Base-by-base conservation (phyloP, 2,329 filamentous ascomycete genomes). In the Colletotrichum sp. region DNA sequence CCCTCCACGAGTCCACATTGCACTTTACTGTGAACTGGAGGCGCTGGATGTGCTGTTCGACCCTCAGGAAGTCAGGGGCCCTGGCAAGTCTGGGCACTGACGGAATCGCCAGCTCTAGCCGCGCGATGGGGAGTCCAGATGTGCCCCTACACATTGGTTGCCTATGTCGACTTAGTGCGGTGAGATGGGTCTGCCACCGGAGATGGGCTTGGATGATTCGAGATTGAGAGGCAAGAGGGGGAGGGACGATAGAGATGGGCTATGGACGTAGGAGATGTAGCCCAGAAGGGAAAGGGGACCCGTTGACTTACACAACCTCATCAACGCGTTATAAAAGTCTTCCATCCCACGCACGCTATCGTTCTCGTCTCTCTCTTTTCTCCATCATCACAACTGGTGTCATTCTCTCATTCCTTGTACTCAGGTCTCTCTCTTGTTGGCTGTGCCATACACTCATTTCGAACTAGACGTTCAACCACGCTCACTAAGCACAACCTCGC, bases 381-480 rank as follows among this genome's bases (percentile, higher is more conserved):
- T 9, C 28, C 65, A 76, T 74, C 70, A 74, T 76, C 64, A 76
- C 74, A 76, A 44, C 74, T 71, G 74, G 74, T 76, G 74, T 76
- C 70, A 69, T 74, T 76, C 74, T 76, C 69, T 65, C 69, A 65
- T 74, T 76, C 74, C 59, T 66, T 69, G 39, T 73, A 52, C 74
- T 73, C 70, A 65, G 62, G 59, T 74, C 74, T 76, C 74, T 69
- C 64, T 59, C 57, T 74, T 76, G 44, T 76, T 76, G 74, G 74
- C 74, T 76, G 74, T 74, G 74, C 74, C 74, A 76, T 76, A 69
- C 70, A 74, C 70, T 76, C 70, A 60, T 73, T 76, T 65, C 67
- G 74, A 39, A 76, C 74, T 76, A 76, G 74, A 76, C 74, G 74
- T 76, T 76, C 74, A 32, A n/a, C 71, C 70, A 74, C 70, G 64